Evolutionary conservation across 2,329 filamentous ascomycete genomes (phyloP).

Genomic region (Trichophyton verrucosum): DNA sequence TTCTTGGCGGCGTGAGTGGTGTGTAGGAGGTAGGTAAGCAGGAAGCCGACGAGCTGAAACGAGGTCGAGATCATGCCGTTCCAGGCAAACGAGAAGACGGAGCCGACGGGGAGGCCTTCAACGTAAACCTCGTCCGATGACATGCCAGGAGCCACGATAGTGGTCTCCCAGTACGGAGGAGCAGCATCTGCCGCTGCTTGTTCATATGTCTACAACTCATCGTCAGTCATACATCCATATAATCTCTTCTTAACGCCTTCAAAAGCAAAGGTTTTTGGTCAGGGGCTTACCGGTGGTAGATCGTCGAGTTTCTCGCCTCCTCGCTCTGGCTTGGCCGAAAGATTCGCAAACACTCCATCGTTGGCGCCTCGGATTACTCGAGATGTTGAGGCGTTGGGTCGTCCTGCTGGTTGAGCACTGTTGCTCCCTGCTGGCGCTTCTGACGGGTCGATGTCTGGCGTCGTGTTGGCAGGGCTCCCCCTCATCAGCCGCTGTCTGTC

Average conservation of each 20-base stretch:
- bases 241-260: too few relatives aligned
- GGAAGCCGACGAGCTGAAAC: slow-evolving; percentile 92
- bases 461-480: slow-evolving; percentile 36
- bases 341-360: slow-evolving; percentile 92
- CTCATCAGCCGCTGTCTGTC: slow-evolving; percentile 80
- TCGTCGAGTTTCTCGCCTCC: slow-evolving; percentile 69
- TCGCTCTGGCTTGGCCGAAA: slow-evolving; percentile 77
- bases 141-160: slow-evolving; percentile 83
- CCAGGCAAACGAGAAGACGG: slow-evolving; percentile 66
- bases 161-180: slow-evolving; percentile 98
- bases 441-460: background rate
- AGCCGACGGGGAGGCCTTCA: slow-evolving; percentile 82
- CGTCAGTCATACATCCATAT: background rate
- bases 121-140: slow-evolving; percentile 94
- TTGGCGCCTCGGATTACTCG: slow-evolving; percentile 45
- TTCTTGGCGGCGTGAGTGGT: slow-evolving; percentile 98
- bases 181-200: slow-evolving; percentile 93
- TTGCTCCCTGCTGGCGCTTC: background rate
- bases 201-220: slow-evolving; percentile 65
- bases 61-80: slow-evolving; percentile 93
- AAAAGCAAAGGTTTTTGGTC: background rate
- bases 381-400: background rate
- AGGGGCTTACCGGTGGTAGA: slow-evolving; percentile 69
- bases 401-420: background rate
- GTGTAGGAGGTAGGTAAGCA: slow-evolving; percentile 94